Conservation (phyloP, 2,329 filamentous ascomycete species). For the Podosphaera leucotricha region DNA sequence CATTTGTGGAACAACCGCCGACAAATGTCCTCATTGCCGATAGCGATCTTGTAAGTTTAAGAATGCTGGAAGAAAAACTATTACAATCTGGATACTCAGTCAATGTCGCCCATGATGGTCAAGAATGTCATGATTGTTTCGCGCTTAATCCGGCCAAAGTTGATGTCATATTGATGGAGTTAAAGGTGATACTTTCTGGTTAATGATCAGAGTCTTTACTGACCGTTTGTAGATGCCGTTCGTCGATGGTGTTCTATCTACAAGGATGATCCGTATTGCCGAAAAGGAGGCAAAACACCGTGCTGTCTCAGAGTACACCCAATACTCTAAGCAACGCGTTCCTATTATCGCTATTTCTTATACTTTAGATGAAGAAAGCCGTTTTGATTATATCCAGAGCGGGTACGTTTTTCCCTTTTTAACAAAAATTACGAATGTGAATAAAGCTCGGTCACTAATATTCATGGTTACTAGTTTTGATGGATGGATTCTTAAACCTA, state of each 20-base stretch:
- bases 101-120: constrained; percentile 49
- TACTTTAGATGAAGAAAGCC: constrained; percentile 5
- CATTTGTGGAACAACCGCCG: not conserved
- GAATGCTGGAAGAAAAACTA: constrained; percentile 51
- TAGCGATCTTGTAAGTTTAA: constrained; percentile 62
- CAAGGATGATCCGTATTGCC: constrained; percentile 9
- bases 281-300: constrained; percentile 5
- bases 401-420: constrained; percentile 8
- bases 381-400: constrained; percentile 10
- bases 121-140: constrained; percentile 52
- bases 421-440: too few species aligned
- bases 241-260: constrained; percentile 7
- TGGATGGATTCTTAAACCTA: constrained; percentile 10
- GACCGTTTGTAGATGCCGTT: constrained; percentile 7
- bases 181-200: constrained; percentile 5
- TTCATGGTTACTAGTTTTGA: not conserved
- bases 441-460: too few species aligned
- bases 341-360: constrained; percentile 10
- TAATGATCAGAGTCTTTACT: not conserved
- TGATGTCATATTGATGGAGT: constrained; percentile 12
- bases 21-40: constrained; percentile 44
- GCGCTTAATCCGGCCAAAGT: constrained; percentile 23
- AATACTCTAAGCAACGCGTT: constrained; percentile 3
- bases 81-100: constrained; percentile 48
- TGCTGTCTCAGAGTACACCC: not conserved